Evolutionary conservation across 2,329 filamentous ascomycete genomes (phyloP), one percentile per base, ranked within the genome.

Genomic region (Stagonosporopsis tanaceti): DNA sequence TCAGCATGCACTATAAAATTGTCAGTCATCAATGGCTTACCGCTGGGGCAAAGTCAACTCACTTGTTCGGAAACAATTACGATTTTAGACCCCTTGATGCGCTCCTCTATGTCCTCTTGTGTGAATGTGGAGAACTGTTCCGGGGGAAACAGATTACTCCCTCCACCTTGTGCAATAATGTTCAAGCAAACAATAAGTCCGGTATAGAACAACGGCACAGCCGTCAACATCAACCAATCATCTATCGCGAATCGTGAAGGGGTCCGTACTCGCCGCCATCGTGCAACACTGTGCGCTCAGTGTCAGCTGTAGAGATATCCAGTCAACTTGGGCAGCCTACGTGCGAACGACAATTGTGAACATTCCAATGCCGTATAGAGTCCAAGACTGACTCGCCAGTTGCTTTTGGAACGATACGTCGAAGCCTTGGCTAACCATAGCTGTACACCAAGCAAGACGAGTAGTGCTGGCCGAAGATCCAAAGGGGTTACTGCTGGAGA

Each of bases 1-100:
- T 77, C 17, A 88, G 77, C 76, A 90, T 89, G 77, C 76, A 90
- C 88, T 65, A 83, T 81, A 72, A 88, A 80, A 22, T 24, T 1
- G 46, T 69, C 27, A 68, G 59, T 40, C 44, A 57, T 20, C n/a
- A 30, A 0, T 22, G 15, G 1, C 27, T 25, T 24, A 15, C 4
- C 4, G 22, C 32, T 25, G 2, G 9, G 14, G 2, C 4, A 27
- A 27, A 25, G 22, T 20, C 12, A 14, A 60, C 64, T 44, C 60
- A 77, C 77, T 67, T 81, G 77, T 66, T 82, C 79, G 3, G 78
- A 78, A 1, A 80, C 66, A 4, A 81, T 63, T 15, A 79, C 78
- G 34, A 81, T 74, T 64, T 81, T 81, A 14, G 77, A 78, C 12
- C 78, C 79, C 35, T 76, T 73, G 39, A 81, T 76, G 7, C 80